phyloP scores from a whole-genome alignment of 768 basidiomycete species.

The Suillus tomentosus region DNA sequence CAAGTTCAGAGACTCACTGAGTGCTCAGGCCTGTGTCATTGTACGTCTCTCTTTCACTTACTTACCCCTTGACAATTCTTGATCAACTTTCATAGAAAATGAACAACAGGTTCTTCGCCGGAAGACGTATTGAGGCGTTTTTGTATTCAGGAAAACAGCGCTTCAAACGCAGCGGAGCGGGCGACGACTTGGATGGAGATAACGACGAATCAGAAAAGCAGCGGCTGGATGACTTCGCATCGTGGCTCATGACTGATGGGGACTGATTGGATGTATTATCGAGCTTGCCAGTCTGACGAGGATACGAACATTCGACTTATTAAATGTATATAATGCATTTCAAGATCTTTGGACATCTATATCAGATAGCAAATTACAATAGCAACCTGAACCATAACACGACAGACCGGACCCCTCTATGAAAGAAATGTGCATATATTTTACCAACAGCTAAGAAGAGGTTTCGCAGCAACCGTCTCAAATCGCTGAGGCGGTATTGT shows the following conservation, averaged over 20 bases:
- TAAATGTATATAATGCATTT: constrained; percentile 1
- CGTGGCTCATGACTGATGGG: constrained; percentile 83
- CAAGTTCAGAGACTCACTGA: constrained; percentile 90
- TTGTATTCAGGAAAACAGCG: constrained; percentile 81
- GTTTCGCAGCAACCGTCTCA: constrained; percentile 68
- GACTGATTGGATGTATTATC: constrained; percentile 42
- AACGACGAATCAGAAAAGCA: constrained; percentile 78
- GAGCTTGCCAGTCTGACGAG: background rate
- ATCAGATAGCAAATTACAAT: constrained; percentile 7
- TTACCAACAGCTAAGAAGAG: constrained; percentile 75
- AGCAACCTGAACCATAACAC: constrained; percentile 1
- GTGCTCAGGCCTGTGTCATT: constrained; percentile 89
- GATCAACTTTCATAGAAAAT: constrained; percentile 65
- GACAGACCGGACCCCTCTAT: background rate
- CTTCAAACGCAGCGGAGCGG: constrained; percentile 73
- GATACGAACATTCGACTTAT: background rate
- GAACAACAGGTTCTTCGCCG: constrained; percentile 90
- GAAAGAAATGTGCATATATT: background rate
- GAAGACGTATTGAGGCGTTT: constrained; percentile 78
- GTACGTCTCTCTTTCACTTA: constrained; percentile 45
- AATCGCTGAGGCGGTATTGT: constrained; percentile 51
- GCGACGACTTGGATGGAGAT: constrained; percentile 62
- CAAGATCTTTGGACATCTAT: constrained; percentile 4
- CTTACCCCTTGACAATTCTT: background rate
- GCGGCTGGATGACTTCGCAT: constrained; percentile 84